Percentiles rank a stretch among this genome's conserved stretches.
These are phyloP conservation scores for Fraxinus albicans DNA, from an alignment of 305 asterid genomes.

Conservation along the genomic window DNA sequence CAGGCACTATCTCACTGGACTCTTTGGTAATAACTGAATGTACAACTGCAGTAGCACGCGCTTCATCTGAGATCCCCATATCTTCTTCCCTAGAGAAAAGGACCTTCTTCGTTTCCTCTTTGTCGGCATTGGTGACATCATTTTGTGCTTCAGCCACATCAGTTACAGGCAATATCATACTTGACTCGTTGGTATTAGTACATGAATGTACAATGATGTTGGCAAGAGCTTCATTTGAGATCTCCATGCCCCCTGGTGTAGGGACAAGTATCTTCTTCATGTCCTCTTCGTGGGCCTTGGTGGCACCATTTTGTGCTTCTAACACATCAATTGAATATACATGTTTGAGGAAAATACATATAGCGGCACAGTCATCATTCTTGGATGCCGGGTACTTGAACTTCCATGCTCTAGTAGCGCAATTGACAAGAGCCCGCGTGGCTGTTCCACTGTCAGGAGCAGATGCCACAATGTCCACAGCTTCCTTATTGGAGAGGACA, in stretches of 20 bases:
- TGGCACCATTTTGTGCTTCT: constrained; percentile 22
- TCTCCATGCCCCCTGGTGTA: constrained; percentile 17
- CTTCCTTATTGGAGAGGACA: constrained; percentile 92
- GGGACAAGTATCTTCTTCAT: background rate
- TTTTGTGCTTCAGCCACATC: background rate
- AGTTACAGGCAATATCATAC: background rate
- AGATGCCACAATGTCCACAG: constrained; percentile 76
- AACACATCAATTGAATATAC: constrained; percentile 13
- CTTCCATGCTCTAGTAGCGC: constrained; percentile 92
- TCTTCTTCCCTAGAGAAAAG: constrained; percentile 10
- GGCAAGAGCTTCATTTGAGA: background rate
- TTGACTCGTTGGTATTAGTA: background rate
- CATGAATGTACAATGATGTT: background rate
- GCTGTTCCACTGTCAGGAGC: constrained; percentile 81
- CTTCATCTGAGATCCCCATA: constrained; percentile 1
- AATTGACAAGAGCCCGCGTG: constrained; percentile 84
- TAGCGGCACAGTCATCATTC: constrained; percentile 86
- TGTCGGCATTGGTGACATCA: background rate
- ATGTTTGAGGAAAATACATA: constrained; percentile 67
- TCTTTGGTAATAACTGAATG: constrained; percentile 26
- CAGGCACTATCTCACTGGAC: constrained; percentile 72
- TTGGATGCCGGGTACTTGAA: constrained; percentile 94
- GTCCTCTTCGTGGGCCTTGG: constrained; percentile 32
- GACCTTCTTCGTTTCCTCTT: constrained; percentile 11
- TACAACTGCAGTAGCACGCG: constrained; percentile 22